Base-by-base conservation (phyloP, 2,329 filamentous ascomycete genomes). In the Daldinia sp. region DNA sequence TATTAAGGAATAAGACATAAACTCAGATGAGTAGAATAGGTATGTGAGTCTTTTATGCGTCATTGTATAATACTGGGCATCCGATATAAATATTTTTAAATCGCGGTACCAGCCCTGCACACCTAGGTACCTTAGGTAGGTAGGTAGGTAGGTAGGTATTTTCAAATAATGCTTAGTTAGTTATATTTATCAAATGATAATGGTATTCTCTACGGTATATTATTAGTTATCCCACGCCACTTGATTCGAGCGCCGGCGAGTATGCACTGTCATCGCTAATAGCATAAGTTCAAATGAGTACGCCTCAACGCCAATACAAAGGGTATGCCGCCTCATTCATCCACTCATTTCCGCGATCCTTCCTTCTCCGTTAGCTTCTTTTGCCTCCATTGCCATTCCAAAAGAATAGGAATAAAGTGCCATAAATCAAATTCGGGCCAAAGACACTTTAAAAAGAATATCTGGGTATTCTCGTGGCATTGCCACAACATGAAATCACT, bases 401-500 rank as follows among this genome's bases (percentile, higher is more conserved):
- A 82, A 55, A 99, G 79, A 19, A 99, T 94, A 7, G 94, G 95
- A 15, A 99, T 78, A 77, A 98, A 97, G 61, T 94, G 87, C 88
- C 93, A 94, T 3, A 99, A 83, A 74, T 96, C 93, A 71, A 99
- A 97, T 66, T 97, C 93, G 1, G 95, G 95, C 95, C 95, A 99
- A 65, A 97, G 82, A 68, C 92, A 95, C 71, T 96, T 87, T 58
- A 97, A 79, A 75, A 98, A 99, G 62, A 96, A 92, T 67, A 99
- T 90, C 63, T 96, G 91, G 0, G 95, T 97, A 67, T 94, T 84
- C 74, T 97, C 87, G 74, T 98, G 94, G 72, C 92, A 95, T 78
- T 99, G 95, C 95, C 95, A 99, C 30, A 99, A 87, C 94, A 99
- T 95, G 72, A 98, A 99, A 76, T 99, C 95, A 74, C 93, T 97